Evolutionary conservation across 2,329 filamentous ascomycete genomes (phyloP).

Genomic region (Aspergillus fumigatiaffinis): DNA sequence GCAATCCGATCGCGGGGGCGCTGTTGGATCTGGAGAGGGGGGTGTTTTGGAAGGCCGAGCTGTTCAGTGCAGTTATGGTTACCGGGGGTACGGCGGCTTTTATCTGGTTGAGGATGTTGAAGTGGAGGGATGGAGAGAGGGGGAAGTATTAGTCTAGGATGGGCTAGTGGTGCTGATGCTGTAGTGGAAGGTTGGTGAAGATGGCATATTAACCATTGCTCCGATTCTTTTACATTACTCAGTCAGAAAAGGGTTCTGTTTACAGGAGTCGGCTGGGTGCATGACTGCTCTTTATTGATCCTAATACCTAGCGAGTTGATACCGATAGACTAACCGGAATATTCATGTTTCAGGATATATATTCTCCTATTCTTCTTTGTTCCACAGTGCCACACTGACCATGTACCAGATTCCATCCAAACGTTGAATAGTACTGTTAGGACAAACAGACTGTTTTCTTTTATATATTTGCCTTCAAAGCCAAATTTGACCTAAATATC

Average conservation of each 20-base stretch:
- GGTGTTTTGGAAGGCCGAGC: neutral
- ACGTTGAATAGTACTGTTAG: too few species aligned
- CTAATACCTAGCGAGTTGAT: neutral
- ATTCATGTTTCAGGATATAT: too few species aligned
- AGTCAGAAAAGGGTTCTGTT: neutral
- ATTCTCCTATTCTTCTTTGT: too few species aligned
- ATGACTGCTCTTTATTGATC: neutral
- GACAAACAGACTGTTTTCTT: neutral
- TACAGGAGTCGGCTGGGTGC: neutral
- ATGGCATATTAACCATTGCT: neutral
- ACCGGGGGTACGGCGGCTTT: neutral
- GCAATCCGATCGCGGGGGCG: conserved; percentile 19
- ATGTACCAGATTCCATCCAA: too few species aligned
- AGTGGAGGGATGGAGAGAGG: neutral
- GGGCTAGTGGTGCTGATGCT: too few species aligned
- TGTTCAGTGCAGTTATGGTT: neutral
- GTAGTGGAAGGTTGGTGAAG: too few species aligned
- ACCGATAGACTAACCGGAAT: neutral
- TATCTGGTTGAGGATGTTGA: neutral
- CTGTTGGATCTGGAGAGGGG: neutral
- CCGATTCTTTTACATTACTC: too few species aligned
- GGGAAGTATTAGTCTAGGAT: neutral
- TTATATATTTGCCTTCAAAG: neutral
- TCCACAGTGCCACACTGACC: too few species aligned
- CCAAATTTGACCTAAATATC: neutral